Evolutionary conservation across 257 asterid species (phyloP).

Genomic region (Scutellaria minor): DNA sequence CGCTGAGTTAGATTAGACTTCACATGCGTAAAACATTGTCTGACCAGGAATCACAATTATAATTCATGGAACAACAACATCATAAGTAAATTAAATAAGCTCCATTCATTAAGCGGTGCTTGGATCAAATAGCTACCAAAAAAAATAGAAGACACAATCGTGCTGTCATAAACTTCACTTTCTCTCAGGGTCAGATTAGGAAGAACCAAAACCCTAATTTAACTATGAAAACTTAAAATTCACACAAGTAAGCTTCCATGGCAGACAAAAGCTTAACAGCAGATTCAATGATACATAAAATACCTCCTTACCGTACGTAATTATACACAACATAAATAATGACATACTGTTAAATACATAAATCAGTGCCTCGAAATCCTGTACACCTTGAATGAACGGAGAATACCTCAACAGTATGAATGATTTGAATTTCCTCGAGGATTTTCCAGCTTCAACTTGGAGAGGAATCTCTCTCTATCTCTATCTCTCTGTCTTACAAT

Average conservation of each 20-base stretch:
- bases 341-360: background rate
- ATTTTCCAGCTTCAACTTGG: slow-evolving; percentile 4
- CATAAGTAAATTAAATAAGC: background rate
- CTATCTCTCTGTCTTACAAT: background rate
- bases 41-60: background rate
- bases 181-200: background rate
- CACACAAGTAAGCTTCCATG: slow-evolving; percentile 24
- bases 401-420: slow-evolving; percentile 36
- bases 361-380: slow-evolving; percentile 1
- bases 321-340: background rate
- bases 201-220: slow-evolving; percentile 40
- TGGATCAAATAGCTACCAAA: slow-evolving; percentile 18
- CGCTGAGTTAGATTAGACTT: background rate
- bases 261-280: slow-evolving; percentile 7
- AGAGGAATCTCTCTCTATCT: background rate
- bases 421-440: background rate
- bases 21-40: background rate
- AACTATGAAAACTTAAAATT: slow-evolving; percentile 8
- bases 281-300: background rate
- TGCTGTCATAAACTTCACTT: background rate
- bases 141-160: slow-evolving; percentile 4
- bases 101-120: background rate
- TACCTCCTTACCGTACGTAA: background rate
- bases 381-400: background rate
- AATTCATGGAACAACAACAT: slow-evolving; percentile 1